Percentiles rank a stretch among this genome's conserved stretches.
Evolutionary conservation across 768 basidiomycete genomes (phyloP).

Genomic region (Piloderma croceum): DNA sequence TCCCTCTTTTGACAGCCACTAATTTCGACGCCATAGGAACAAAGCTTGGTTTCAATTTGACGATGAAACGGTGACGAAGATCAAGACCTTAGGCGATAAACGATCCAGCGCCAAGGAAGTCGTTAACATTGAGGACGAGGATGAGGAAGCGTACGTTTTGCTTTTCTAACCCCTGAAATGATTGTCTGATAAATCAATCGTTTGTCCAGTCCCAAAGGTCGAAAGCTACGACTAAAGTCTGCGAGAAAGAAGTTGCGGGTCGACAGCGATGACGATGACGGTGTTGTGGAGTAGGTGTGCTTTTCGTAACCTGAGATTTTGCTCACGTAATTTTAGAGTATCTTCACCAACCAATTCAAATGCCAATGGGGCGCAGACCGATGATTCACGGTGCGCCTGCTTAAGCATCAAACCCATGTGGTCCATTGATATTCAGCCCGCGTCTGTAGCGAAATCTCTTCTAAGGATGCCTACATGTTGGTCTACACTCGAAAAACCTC

Average conservation of each 20-base stretch:
- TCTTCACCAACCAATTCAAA: too few species aligned
- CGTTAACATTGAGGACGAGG: conserved; percentile 39
- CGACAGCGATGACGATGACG: background rate
- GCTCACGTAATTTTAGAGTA: too few species aligned
- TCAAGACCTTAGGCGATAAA: conserved; percentile 49
- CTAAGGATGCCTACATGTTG: conserved; percentile 93
- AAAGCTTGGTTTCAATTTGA: conserved; percentile 88
- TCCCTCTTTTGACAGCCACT: conserved; percentile 2
- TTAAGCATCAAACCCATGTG: too few species aligned
- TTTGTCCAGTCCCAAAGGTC: too few species aligned
- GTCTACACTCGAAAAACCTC: conserved; percentile 62
- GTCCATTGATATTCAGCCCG: conserved; percentile 4
- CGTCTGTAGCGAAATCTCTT: conserved; percentile 46
- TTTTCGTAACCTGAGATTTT: too few species aligned
- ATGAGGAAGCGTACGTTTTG: conserved; percentile 38
- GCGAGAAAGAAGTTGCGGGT: too few species aligned
- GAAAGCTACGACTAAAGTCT: too few species aligned
- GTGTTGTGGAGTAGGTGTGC: background rate
- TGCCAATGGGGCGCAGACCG: too few species aligned
- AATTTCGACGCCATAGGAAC: conserved; percentile 35
- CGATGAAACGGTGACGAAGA: conserved; percentile 75
- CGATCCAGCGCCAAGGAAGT: conserved; percentile 25
- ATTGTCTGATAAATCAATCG: too few species aligned
- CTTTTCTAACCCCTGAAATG: background rate
- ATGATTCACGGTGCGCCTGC: too few species aligned